Evolutionary conservation across 2,329 filamentous ascomycete genomes (phyloP).

Genomic region (Fusarium nisikadoi): DNA sequence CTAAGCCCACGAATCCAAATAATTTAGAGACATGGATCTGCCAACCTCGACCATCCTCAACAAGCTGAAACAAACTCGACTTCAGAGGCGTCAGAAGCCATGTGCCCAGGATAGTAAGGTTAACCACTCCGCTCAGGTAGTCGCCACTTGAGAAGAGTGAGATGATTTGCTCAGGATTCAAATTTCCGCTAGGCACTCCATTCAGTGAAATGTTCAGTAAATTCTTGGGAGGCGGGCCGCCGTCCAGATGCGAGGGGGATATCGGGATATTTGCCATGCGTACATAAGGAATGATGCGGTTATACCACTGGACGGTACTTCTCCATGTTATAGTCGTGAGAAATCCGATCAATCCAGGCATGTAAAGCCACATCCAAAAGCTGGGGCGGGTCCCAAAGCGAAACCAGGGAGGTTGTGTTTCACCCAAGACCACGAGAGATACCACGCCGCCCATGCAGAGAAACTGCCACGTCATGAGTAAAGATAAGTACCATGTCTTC

Average conservation of each 20-base stretch:
- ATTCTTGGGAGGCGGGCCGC: no score
- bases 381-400: background rate
- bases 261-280: background rate
- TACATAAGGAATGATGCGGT: background rate
- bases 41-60: background rate
- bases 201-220: no score
- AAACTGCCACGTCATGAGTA: background rate
- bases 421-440: no score
- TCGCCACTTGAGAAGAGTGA: background rate
- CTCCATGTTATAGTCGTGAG: background rate
- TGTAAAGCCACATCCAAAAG: background rate
- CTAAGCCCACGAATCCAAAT: background rate
- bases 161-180: no score
- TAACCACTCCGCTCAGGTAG: background rate
- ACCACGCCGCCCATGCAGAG: no score
- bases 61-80: background rate
- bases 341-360: background rate
- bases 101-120: background rate
- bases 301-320: background rate
- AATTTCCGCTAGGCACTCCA: no score
- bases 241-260: no score
- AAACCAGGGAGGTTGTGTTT: no score
- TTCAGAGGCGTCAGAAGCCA: background rate
- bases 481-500: background rate
- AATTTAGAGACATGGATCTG: background rate